These are phyloP conservation scores for Ensete ventricosum DNA, from an alignment of 176 grass and related monocot genomes.

Conservation along the genomic window DNA sequence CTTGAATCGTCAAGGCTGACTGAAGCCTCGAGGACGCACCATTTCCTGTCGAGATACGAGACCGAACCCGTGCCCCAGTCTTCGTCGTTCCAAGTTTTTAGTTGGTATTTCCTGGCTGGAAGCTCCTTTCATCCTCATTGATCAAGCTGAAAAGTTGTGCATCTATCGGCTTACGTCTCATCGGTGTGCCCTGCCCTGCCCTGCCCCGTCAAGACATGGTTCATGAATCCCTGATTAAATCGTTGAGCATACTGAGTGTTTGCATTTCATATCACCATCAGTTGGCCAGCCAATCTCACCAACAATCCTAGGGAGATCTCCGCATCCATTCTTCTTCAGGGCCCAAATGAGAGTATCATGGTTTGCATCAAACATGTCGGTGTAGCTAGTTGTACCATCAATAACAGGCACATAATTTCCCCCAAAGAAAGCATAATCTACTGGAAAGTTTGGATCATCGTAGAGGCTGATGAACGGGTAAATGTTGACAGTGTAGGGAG, in stretches of 20 bases:
- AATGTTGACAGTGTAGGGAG: not conserved
- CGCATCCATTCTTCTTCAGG: slow-evolving; percentile 71
- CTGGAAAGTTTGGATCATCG: slow-evolving; percentile 56
- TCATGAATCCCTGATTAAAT: slow-evolving; percentile 89
- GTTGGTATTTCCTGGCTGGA: slow-evolving; percentile 50
- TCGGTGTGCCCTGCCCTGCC: slow-evolving; percentile 39
- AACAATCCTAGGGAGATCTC: slow-evolving; percentile 54
- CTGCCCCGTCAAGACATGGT: slow-evolving; percentile 37
- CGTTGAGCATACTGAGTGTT: slow-evolving; percentile 53
- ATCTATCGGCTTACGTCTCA: slow-evolving; percentile 69
- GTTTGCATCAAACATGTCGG: slow-evolving; percentile 92
- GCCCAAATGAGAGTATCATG: slow-evolving; percentile 75
- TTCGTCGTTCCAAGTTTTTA: no score
- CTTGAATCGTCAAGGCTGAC: no score
- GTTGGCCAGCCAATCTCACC: slow-evolving; percentile 91
- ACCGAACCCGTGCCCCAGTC: no score
- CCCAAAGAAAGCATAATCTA: slow-evolving; percentile 82
- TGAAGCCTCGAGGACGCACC: no score
- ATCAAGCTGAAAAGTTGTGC: slow-evolving; percentile 76
- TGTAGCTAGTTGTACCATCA: slow-evolving; percentile 57
- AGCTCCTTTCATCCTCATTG: slow-evolving; percentile 82
- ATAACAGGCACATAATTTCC: slow-evolving; percentile 36
- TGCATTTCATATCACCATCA: slow-evolving; percentile 76
- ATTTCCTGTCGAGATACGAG: no score
- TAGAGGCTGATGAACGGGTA: slow-evolving; percentile 76